A percentile compares a stretch with the other conserved stretches of the same genome.
Conservation (phyloP, 805 yeast genomes). For the Ogataea ganodermae region DNA sequence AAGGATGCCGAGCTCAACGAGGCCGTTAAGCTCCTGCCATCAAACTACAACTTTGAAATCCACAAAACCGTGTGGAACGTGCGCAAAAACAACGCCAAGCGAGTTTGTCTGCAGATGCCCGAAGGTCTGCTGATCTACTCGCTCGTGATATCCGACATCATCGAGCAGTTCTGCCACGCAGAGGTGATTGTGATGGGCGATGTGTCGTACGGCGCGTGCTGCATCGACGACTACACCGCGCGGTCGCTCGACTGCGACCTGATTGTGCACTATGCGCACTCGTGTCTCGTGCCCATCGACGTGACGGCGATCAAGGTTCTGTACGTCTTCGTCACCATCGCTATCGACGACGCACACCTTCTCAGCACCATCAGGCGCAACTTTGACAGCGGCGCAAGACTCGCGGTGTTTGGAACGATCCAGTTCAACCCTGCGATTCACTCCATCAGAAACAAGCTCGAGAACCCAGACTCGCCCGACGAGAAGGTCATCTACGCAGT, state of each 20-base stretch:
- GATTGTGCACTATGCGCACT: constrained; percentile 95
- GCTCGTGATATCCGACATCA: constrained; percentile 83
- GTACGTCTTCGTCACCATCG: constrained; percentile 93
- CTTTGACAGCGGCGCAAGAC: constrained; percentile 59
- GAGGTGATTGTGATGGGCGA: constrained; percentile 97
- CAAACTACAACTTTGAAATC: constrained; percentile 92
- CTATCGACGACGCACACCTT: constrained; percentile 81
- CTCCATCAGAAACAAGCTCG: constrained; percentile 63
- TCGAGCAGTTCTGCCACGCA: constrained; percentile 85
- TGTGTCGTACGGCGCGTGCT: constrained; percentile 97
- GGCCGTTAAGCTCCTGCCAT: constrained; percentile 79
- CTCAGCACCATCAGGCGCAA: constrained; percentile 74
- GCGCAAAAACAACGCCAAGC: constrained; percentile 65
- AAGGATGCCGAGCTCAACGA: constrained; percentile 79
- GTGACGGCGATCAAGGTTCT: constrained; percentile 86
- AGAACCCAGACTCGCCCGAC: constrained; percentile 32
- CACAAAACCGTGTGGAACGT: constrained; percentile 96
- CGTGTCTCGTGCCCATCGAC: constrained; percentile 94
- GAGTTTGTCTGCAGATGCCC: constrained; percentile 96
- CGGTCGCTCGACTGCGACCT: constrained; percentile 90
- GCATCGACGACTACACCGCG: constrained; percentile 96
- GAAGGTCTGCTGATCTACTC: constrained; percentile 92
- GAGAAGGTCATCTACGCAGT: constrained; percentile 57
- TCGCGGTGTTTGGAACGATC: constrained; percentile 93
- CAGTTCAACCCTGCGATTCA: constrained; percentile 96